A percentile compares a stretch with the other conserved stretches of the same genome.
These are phyloP conservation scores for Hyphodiscus sp. DNA, from an alignment of 2,329 filamentous ascomycete species.

Conservation along the genomic window DNA sequence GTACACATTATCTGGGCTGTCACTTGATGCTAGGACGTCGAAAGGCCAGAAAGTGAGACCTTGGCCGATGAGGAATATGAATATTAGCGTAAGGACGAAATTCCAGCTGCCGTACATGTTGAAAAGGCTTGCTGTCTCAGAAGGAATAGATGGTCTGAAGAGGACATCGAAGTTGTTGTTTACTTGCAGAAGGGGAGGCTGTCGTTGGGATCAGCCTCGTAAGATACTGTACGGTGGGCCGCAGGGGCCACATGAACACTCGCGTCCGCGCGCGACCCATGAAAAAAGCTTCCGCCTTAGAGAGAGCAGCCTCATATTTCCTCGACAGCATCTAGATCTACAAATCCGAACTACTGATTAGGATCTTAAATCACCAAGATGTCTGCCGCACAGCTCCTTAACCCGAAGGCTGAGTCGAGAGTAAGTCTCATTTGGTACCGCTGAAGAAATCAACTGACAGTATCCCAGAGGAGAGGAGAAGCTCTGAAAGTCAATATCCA, in stretches of 20 bases:
- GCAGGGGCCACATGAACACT: neutral
- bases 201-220: neutral
- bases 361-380: slow-evolving; percentile 42
- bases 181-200: neutral
- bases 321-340: neutral
- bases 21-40: slow-evolving; percentile 15
- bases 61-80: slow-evolving; percentile 17
- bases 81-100: slow-evolving; percentile 15
- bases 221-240: neutral
- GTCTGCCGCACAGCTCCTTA: slow-evolving; percentile 97
- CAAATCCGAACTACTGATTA: slow-evolving; percentile 4
- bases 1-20: slow-evolving; percentile 12
- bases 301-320: neutral
- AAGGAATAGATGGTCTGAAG: neutral
- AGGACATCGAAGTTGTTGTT: neutral
- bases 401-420: slow-evolving; percentile 97
- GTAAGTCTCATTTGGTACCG: slow-evolving; percentile 46
- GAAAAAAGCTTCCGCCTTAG: slow-evolving; percentile 1
- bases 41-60: slow-evolving; percentile 27
- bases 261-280: neutral
- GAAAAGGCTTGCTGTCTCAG: neutral
- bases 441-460: slow-evolving; percentile 25
- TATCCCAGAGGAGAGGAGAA: slow-evolving; percentile 79
- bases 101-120: slow-evolving; percentile 24
- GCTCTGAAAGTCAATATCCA: slow-evolving; percentile 95